These are phyloP conservation scores for Phyllosticta ampelicida DNA, from an alignment of 2,329 filamentous ascomycete species.

Conservation along the genomic window DNA sequence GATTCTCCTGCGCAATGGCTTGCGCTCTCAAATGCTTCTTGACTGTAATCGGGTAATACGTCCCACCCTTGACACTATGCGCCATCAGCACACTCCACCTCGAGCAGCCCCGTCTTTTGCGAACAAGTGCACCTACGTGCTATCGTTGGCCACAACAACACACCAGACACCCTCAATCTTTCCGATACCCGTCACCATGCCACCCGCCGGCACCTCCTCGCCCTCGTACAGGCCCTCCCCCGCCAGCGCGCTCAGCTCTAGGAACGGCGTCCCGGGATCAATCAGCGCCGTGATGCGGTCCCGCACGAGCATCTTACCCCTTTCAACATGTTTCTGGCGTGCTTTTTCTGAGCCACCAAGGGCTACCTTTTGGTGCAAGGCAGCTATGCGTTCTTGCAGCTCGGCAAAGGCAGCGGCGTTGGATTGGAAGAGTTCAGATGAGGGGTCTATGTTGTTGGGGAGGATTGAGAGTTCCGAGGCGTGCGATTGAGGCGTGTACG, in stretches of 20 bases:
- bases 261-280: slow-evolving; percentile 79
- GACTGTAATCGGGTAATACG: slow-evolving; percentile 93
- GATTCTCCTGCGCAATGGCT: slow-evolving; percentile 81
- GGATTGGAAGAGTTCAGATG: slow-evolving; percentile 67
- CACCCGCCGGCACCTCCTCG: slow-evolving; percentile 78
- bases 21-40: slow-evolving; percentile 96
- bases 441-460: slow-evolving; percentile 63
- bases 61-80: slow-evolving; percentile 71
- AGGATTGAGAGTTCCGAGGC: slow-evolving; percentile 73
- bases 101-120: background rate
- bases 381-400: slow-evolving; percentile 56
- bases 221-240: slow-evolving; percentile 77
- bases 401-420: slow-evolving; percentile 70
- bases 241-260: slow-evolving; percentile 89
- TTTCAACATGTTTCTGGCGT: slow-evolving; percentile 71
- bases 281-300: slow-evolving; percentile 80
- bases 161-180: slow-evolving; percentile 84
- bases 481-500: slow-evolving; percentile 71
- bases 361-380: slow-evolving; percentile 60
- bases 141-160: slow-evolving; percentile 91
- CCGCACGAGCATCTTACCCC: slow-evolving; percentile 89
- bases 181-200: slow-evolving; percentile 86
- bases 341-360: slow-evolving; percentile 73
- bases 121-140: slow-evolving; percentile 43
- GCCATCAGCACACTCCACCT: background rate